phyloP scores from a whole-genome alignment of 768 basidiomycete genomes.

The Suillus ampliporus region DNA sequence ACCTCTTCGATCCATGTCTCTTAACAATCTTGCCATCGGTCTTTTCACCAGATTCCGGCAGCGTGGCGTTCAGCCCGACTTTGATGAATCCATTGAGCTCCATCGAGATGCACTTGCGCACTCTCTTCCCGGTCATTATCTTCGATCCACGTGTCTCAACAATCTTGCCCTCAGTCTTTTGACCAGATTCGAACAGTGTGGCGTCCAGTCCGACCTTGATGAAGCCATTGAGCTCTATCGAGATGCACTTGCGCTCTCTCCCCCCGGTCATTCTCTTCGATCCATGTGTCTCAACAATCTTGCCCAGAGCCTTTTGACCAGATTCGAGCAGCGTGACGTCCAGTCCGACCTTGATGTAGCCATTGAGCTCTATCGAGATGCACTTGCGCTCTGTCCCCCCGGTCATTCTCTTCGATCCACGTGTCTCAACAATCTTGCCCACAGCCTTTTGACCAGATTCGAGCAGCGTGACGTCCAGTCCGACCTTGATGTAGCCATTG shows the following conservation, averaged over 20 bases:
- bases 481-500: conserved; percentile 24
- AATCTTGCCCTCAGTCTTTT: too few species aligned
- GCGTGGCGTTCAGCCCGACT: conserved; percentile 11
- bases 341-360: conserved; percentile 22
- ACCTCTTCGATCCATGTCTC: conserved; percentile 28
- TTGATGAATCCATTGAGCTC: conserved; percentile 18
- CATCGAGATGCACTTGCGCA: conserved; percentile 1
- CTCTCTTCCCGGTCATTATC: conserved; percentile 12
- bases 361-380: conserved; percentile 6
- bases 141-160: conserved; percentile 12
- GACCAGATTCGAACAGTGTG: too few species aligned
- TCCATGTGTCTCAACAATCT: too few species aligned
- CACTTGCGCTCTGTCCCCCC: background rate
- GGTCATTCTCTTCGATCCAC: conserved; percentile 25
- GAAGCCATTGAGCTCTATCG: too few species aligned
- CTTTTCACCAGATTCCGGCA: conserved; percentile 16
- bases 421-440: conserved; percentile 11
- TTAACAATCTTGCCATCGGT: conserved; percentile 11
- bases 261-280: too few species aligned
- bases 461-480: conserved; percentile 4
- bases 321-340: conserved; percentile 17
- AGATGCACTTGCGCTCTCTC: too few species aligned
- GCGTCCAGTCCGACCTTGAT: too few species aligned
- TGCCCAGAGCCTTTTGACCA: conserved; percentile 10
- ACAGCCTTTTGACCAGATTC: conserved; percentile 9